Evolutionary conservation across 192 early-diverging fungal species (phyloP), one percentile per base, ranked within the genome.

Genomic region (Backusella sp.): DNA sequence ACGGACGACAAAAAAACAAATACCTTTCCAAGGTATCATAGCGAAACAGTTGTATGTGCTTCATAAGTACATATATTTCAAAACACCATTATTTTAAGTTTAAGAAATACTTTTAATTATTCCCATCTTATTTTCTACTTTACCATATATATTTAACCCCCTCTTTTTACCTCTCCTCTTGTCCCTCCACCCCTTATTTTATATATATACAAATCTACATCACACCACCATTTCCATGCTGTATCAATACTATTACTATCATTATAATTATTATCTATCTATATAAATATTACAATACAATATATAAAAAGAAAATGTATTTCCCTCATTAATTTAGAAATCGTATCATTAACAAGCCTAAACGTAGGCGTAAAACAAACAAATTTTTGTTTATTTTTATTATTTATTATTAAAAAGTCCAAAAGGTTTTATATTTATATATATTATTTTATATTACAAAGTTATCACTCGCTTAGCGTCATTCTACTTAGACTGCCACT

Each of bases 401-500:
- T 32, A 32, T 53, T 53, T 21, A 21, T 59, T 59, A 28, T 59
- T 56, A 23, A 56, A 59, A 59, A 26, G 8, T 56, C 52, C 52
- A 53, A 53, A n/a, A 68, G 2, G 6, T 35, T 19, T 32, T 66
- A 66, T 66, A 66, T 36, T 19, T 66, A 65, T 30, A 65, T 65
- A 65, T 23, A 12, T 68, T 39, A 23, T 12, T 69, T 26, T 28
- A 56, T 9, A 37, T 53, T 42, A 28, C 49, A 56, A 9, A 39
- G 15, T 52, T 44, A 32, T 73, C 70, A 73, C 71, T 79, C 73
- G 52, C 78, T 72, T 41, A 79, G 34, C 12, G 78, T 73, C 78
- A 79, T 79, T 39, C 74, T 56, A 34, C 78, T 79, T 23, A 79
- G 34, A n/a, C 78, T 74, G 1, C 78, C 78, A 76, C 78, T 79